phyloP scores from a whole-genome alignment of 2,329 filamentous ascomycete genomes.

The Cordyceps cateniannulata region DNA sequence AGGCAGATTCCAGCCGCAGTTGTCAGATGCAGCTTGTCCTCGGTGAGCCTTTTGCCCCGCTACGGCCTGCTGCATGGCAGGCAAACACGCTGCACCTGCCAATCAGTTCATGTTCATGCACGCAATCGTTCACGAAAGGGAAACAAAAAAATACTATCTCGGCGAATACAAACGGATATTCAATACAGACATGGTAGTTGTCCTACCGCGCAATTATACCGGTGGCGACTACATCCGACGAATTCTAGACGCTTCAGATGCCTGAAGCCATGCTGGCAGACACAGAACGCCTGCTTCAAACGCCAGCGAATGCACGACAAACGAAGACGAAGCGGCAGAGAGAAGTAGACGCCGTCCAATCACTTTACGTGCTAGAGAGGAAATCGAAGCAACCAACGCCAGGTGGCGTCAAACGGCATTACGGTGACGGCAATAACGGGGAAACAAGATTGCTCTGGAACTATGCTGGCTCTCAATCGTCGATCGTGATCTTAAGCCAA shows the following conservation, averaged over 20 bases:
- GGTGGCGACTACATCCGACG: too few species aligned
- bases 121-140: too few species aligned
- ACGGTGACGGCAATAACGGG: not conserved
- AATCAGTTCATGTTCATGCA: too few species aligned
- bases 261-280: too few species aligned
- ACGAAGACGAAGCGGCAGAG: not conserved
- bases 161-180: too few species aligned
- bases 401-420: not conserved
- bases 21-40: not conserved
- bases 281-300: not conserved
- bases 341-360: not conserved
- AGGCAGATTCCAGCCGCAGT: not conserved
- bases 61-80: not conserved
- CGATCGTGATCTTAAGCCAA: not conserved
- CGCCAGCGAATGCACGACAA: not conserved
- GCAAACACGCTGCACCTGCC: not conserved
- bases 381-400: not conserved
- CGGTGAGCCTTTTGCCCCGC: conserved; percentile 3
- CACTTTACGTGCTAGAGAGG: not conserved
- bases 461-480: not conserved
- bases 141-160: too few species aligned
- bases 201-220: too few species aligned
- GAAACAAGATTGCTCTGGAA: not conserved
- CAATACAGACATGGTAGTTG: too few species aligned
- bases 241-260: too few species aligned